These are phyloP conservation scores for Agaricus sinodeliciosus DNA, from an alignment of 768 basidiomycete genomes.

Conservation along the genomic window DNA sequence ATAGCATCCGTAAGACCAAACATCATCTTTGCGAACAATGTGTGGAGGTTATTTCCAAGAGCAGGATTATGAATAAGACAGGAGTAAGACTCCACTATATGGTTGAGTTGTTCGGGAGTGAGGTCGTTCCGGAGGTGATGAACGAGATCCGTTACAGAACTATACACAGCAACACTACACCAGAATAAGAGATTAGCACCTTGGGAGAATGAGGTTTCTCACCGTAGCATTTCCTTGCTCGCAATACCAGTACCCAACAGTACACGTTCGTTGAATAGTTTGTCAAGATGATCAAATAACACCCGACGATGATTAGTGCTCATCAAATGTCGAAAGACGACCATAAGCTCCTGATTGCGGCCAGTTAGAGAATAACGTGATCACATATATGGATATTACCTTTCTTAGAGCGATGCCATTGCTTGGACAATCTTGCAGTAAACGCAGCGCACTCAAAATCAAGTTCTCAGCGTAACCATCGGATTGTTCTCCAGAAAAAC, in stretches of 20 bases:
- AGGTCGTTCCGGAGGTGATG: conserved; percentile 87
- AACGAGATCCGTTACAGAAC: conserved; percentile 86
- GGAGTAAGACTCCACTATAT: conserved; percentile 79
- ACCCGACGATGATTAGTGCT: conserved; percentile 71
- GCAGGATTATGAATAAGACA: conserved; percentile 86
- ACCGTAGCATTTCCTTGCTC: conserved; percentile 82
- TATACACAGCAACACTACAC: conserved; percentile 72
- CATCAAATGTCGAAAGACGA: conserved; percentile 87
- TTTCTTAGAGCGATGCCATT: conserved; percentile 79
- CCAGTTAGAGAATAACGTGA: background rate
- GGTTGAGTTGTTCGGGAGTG: conserved; percentile 63
- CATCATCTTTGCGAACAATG: conserved; percentile 88
- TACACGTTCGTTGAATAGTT: conserved; percentile 85
- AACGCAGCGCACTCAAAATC: conserved; percentile 72
- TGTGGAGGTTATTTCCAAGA: conserved; percentile 74
- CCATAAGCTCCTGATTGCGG: conserved; percentile 70
- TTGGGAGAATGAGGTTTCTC: conserved; percentile 15
- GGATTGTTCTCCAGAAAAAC: conserved; percentile 51
- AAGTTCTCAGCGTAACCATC: conserved; percentile 77
- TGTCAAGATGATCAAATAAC: conserved; percentile 78
- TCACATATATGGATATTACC: conserved; percentile 32
- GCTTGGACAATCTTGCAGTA: conserved; percentile 89
- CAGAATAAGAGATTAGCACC: conserved; percentile 2
- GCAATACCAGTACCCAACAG: conserved; percentile 81
- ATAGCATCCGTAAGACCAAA: conserved; percentile 85